Conservation (phyloP, 148 eudicot genomes). For the Chenopodium quinoa region DNA sequence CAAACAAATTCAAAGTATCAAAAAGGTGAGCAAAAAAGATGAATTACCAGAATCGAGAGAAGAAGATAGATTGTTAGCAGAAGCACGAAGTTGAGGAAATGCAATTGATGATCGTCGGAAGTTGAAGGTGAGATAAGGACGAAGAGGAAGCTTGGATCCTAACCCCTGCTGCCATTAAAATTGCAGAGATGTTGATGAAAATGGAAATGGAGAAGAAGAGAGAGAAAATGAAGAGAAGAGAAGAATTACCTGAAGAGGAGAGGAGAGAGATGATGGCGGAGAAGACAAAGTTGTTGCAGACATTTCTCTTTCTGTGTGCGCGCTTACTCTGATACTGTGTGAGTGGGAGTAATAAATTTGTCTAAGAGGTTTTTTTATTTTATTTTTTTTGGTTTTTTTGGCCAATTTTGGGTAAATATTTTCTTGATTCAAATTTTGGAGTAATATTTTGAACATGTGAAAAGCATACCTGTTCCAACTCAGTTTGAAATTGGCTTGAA, state of each 20-base stretch:
- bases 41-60: slow-evolving; percentile 55
- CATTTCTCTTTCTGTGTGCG: not conserved
- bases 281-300: slow-evolving; percentile 32
- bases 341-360: too few relatives aligned
- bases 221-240: not conserved
- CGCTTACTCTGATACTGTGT: too few relatives aligned
- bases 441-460: too few relatives aligned
- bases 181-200: not conserved
- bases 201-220: slow-evolving; percentile 1
- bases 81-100: slow-evolving; percentile 54
- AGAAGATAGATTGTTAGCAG: slow-evolving; percentile 40
- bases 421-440: too few relatives aligned
- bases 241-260: slow-evolving; percentile 24
- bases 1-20: not conserved
- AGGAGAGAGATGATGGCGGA: slow-evolving; percentile 37
- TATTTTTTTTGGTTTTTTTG: too few relatives aligned
- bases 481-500: too few relatives aligned
- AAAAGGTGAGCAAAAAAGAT: not conserved
- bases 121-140: slow-evolving; percentile 31
- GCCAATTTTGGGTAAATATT: too few relatives aligned
- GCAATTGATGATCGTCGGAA: slow-evolving; percentile 31
- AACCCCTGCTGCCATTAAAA: slow-evolving; percentile 33
- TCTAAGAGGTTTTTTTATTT: too few relatives aligned
- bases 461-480: too few relatives aligned
- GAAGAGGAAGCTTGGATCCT: slow-evolving; percentile 30